Percentiles rank a stretch among this genome's conserved stretches.
Conservation (phyloP, 2,329 filamentous ascomycete genomes). For the Chalara sp. region DNA sequence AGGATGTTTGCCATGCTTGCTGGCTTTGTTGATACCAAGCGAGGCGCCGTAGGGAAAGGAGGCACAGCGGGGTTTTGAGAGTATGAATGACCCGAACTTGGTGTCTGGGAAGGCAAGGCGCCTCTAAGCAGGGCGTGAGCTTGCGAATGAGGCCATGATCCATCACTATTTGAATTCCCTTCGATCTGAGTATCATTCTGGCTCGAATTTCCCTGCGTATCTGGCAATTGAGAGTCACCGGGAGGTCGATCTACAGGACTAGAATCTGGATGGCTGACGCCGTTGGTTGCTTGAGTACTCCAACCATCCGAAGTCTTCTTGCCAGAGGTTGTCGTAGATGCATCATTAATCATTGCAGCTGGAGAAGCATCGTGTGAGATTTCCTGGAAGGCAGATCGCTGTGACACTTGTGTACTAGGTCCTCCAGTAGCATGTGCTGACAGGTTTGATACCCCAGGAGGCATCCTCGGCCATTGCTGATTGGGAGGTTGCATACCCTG, state of each 20-base stretch:
- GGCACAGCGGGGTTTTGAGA: constrained; percentile 28
- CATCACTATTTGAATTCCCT: constrained; percentile 40
- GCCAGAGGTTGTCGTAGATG: constrained; percentile 77
- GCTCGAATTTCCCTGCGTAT: constrained; percentile 36
- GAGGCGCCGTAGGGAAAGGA: constrained; percentile 30
- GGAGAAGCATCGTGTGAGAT: constrained; percentile 52
- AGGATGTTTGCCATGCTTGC: constrained; percentile 21
- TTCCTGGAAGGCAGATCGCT: constrained; percentile 47
- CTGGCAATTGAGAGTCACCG: constrained; percentile 36
- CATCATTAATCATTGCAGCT: constrained; percentile 66
- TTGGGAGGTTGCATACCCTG: constrained; percentile 42
- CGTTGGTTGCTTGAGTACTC: constrained; percentile 69
- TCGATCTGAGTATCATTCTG: constrained; percentile 5
- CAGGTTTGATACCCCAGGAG: constrained; percentile 34
- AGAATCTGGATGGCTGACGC: constrained; percentile 31
- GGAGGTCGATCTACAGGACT: constrained; percentile 19
- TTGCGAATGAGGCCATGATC: constrained; percentile 53
- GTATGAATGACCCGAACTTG: constrained; percentile 24
- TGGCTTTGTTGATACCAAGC: constrained; percentile 4
- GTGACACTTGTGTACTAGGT: constrained; percentile 52
- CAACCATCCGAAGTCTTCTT: constrained; percentile 69
- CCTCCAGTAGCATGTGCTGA: constrained; percentile 26
- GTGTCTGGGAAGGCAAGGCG: constrained; percentile 26
- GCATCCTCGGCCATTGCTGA: constrained; percentile 29
- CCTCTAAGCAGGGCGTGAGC: constrained; percentile 42